phyloP scores from a whole-genome alignment of 1,284 basidiomycete genomes.

The Naganishia cerealis region DNA sequence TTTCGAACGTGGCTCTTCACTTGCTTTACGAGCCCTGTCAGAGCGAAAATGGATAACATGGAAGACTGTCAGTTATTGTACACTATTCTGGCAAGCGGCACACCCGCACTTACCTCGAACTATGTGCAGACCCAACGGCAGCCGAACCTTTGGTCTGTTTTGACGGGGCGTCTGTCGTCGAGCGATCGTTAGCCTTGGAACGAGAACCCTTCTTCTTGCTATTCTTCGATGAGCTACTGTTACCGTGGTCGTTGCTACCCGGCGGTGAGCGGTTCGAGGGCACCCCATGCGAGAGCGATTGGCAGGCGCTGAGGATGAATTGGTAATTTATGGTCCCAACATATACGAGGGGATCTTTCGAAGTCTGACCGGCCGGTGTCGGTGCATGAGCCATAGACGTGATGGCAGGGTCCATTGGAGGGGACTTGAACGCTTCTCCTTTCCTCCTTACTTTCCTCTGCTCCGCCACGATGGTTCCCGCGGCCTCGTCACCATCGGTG shows the following conservation, averaged over 20 bases:
- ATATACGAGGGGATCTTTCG: slow-evolving; percentile 17
- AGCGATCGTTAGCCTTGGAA: slow-evolving; percentile 4
- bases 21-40: slow-evolving; percentile 2
- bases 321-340: slow-evolving; percentile 19
- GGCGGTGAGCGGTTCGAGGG: slow-evolving; percentile 1
- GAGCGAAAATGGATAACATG: background rate
- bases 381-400: background rate
- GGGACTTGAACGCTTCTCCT: slow-evolving; percentile 23
- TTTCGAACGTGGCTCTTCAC: slow-evolving; percentile 10
- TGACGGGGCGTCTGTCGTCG: background rate
- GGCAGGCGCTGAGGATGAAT: slow-evolving; percentile 26
- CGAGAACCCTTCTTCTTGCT: slow-evolving; percentile 9
- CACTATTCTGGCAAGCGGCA: background rate
- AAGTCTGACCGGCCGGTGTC: background rate
- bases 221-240: background rate
- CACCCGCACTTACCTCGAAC: background rate
- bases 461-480: background rate
- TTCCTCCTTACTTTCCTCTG: slow-evolving; percentile 17
- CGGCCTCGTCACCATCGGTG: background rate
- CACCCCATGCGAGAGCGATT: slow-evolving; percentile 12
- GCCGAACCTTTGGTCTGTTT: slow-evolving; percentile 3
- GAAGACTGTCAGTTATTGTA: background rate
- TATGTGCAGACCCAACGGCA: background rate
- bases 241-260: background rate
- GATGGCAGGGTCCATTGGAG: slow-evolving; percentile 8